A percentile compares a stretch with the other conserved stretches of the same genome.
Evolutionary conservation across 2,329 filamentous ascomycete genomes (phyloP).

Genomic region (Huntiella abstrusa): DNA sequence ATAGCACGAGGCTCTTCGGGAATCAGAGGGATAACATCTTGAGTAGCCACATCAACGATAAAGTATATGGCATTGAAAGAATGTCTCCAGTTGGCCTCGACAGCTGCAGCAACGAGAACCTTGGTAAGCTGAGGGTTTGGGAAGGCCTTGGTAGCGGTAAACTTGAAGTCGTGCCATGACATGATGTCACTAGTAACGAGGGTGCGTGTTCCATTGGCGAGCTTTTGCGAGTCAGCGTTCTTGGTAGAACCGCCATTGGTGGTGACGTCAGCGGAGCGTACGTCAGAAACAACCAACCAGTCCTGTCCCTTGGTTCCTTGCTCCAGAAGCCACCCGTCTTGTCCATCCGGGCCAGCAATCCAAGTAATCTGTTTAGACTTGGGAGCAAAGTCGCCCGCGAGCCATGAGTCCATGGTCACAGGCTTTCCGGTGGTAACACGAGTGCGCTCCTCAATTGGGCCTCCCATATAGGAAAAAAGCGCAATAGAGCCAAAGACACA

Average conservation of each 20-base stretch:
- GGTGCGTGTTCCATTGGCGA: conserved; percentile 35
- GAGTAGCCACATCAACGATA: conserved; percentile 74
- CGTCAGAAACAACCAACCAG: conserved; percentile 74
- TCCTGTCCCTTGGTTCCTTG: conserved; percentile 43
- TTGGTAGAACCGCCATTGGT: conserved; percentile 15
- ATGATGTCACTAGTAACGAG: conserved; percentile 58
- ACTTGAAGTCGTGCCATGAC: conserved; percentile 31
- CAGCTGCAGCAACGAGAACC: conserved; percentile 61
- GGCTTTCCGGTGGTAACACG: conserved; percentile 34
- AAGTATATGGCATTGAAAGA: conserved; percentile 77
- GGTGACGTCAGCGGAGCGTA: conserved; percentile 31
- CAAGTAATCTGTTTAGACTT: conserved; percentile 49
- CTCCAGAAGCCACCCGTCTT: conserved; percentile 75
- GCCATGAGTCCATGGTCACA: conserved; percentile 53
- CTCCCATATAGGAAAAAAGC: conserved; percentile 49
- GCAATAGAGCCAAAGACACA: conserved; percentile 40
- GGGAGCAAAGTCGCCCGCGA: conserved; percentile 46
- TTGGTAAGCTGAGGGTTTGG: conserved; percentile 73
- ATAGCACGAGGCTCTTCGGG: conserved; percentile 42
- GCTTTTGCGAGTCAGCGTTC: neutral
- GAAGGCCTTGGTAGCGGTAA: conserved; percentile 43
- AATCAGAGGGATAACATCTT: conserved; percentile 59
- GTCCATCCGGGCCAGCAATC: conserved; percentile 54
- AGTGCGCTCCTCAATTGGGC: conserved; percentile 39
- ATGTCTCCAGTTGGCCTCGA: conserved; percentile 68